phyloP scores from a whole-genome alignment of 192 early-diverging fungal genomes.

The Pecoramyces ruminantium region DNA sequence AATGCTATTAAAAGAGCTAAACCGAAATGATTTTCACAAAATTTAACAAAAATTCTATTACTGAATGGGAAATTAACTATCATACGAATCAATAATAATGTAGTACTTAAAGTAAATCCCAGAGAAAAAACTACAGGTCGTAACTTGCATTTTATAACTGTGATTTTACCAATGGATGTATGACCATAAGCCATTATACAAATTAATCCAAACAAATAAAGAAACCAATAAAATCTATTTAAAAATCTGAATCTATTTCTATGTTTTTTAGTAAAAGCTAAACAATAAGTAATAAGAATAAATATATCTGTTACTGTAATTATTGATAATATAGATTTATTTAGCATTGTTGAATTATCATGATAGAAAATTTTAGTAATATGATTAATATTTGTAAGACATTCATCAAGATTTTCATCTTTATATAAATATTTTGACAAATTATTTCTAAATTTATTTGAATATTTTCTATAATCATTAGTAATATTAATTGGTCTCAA shows the following conservation, averaged over 20 bases:
- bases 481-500: background rate
- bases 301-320: background rate
- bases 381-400: background rate
- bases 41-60: no score
- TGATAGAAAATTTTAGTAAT: background rate
- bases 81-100: no score
- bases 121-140: background rate
- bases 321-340: background rate
- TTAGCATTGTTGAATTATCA: background rate
- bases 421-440: background rate
- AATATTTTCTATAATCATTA: background rate
- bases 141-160: background rate
- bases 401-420: background rate
- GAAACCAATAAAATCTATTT: background rate
- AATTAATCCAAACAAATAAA: background rate
- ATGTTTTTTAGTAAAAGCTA: background rate
- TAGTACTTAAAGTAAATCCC: background rate
- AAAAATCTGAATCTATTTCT: background rate
- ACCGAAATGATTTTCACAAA: no score
- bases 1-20: no score
- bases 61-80: no score
- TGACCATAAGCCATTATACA: background rate
- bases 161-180: background rate
- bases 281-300: background rate
- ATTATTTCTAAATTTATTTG: background rate